Evolutionary conservation across 495 filamentous ascomycete species (phyloP).

Genomic region (Trichoderma erinaceum): DNA sequence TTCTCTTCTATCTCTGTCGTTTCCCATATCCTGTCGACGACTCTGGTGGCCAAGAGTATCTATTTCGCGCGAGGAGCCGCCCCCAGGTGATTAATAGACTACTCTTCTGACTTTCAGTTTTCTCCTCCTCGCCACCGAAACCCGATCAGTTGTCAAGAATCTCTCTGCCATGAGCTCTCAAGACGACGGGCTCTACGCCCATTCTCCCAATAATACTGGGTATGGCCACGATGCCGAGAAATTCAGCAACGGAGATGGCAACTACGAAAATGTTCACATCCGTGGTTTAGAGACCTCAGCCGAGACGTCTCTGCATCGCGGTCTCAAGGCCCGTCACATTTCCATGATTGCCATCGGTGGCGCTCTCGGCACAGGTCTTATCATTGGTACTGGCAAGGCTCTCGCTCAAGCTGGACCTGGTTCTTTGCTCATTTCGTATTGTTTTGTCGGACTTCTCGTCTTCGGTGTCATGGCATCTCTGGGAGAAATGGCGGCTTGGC

Average conservation of each 20-base stretch:
- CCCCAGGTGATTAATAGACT: not conserved
- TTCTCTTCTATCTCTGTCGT: not conserved
- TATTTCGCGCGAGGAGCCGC: not conserved
- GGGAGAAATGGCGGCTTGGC: constrained; percentile 61
- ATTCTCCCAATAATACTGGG: not conserved
- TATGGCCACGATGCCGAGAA: constrained; percentile 13
- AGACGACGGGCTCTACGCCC: constrained; percentile 1
- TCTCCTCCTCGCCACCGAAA: not conserved
- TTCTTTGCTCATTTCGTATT: constrained; percentile 60
- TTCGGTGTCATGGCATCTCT: constrained; percentile 43
- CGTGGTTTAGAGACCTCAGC: constrained; percentile 32
- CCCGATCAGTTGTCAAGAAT: not conserved
- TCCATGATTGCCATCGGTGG: constrained; percentile 84
- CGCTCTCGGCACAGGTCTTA: constrained; percentile 68
- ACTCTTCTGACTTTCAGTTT: not conserved
- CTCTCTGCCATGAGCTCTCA: not conserved
- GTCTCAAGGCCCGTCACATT: constrained; percentile 60
- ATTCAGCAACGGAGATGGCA: not conserved
- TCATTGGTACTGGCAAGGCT: constrained; percentile 51
- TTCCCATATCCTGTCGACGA: not conserved
- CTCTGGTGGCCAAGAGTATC: not conserved
- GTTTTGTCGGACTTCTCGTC: constrained; percentile 44
- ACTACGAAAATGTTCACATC: constrained; percentile 18
- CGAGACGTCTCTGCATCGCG: constrained; percentile 48
- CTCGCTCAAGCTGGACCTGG: constrained; percentile 65